phyloP scores from a whole-genome alignment of 768 basidiomycete species.

The Rhizopogon vinicolor region DNA sequence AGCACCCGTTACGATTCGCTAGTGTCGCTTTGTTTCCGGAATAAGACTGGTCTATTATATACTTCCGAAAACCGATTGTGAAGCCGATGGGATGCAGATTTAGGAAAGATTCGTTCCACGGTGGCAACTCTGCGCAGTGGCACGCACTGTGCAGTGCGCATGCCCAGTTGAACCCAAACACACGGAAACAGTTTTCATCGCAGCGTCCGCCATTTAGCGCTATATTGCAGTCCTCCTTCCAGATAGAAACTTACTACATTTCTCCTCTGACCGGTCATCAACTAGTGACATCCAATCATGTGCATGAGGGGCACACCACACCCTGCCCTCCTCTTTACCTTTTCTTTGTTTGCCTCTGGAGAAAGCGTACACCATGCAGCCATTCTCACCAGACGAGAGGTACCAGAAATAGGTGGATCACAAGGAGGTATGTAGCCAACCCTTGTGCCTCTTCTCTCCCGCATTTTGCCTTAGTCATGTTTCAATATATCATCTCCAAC shows the following conservation, averaged over 20 bases:
- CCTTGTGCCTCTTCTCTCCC: too few relatives aligned
- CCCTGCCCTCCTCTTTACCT: not conserved
- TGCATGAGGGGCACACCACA: not conserved
- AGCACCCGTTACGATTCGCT: too few relatives aligned
- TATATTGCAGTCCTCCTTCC: not conserved
- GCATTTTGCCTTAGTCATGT: not conserved
- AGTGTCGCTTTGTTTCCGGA: too few relatives aligned
- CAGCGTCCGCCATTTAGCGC: not conserved
- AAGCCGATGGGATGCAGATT: too few relatives aligned
- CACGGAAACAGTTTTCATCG: not conserved
- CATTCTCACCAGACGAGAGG: conserved; percentile 23
- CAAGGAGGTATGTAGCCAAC: conserved; percentile 35
- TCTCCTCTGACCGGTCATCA: not conserved
- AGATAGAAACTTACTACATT: not conserved
- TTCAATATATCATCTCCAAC: conserved; percentile 4
- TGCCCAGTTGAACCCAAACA: not conserved
- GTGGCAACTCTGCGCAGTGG: too few relatives aligned
- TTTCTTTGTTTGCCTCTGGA: not conserved
- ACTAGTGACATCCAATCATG: too few relatives aligned
- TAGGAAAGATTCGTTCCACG: not conserved
- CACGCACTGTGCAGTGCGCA: not conserved
- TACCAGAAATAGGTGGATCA: conserved; percentile 48
- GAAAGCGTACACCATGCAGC: not conserved
- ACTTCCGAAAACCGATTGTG: not conserved
- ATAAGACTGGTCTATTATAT: too few relatives aligned